Base-by-base conservation (phyloP, 495 filamentous ascomycete species). In the Penicillium bovifimosum region DNA sequence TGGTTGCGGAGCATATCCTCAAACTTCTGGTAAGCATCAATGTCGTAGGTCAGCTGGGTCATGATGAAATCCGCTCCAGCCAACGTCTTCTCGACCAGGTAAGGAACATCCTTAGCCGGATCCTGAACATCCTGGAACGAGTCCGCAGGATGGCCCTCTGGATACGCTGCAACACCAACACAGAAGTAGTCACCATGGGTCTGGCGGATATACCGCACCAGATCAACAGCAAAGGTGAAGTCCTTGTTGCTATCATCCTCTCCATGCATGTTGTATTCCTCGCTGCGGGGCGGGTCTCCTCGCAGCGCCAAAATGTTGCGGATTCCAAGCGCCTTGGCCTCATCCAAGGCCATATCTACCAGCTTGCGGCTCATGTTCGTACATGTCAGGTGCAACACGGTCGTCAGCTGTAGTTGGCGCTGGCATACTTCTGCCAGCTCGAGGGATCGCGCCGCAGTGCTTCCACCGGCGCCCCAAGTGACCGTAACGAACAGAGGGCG, bases 11-110 rank as follows among this genome's bases (percentile, higher is more conserved):
- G 74, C 59, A 78, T 79, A 53, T 74, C 76, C 73, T 96, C 92
- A 65, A 90, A 97, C 32, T 73, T 74, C 40, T 81, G 75, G 67
- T 91, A 98, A 13, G 87, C 89, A 6, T 86, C 76, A 11, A 88
- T 78, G 60, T 97, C 90, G 67, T 92, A 98, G 72, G 96, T 97
- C 20, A 98, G 76, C 64, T 98, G 93, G n/a, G 95, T 97, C 89
- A 98, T 95, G 65, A 98, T 86, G 67, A 98, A 98, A 67, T 97
- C 95, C 17, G 92, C 95, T 0, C 93, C 93, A 4, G 93, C 93
- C 60, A 84, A 75, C 0, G 85, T 85, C 77, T 98, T 98, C 52
- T 96, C 91, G 27, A 96, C 79, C 41, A 98, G 75, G 62, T 90
- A 96, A 6, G 93, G 88, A 33, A 98, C 67, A 70, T 98, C 93